Percentiles rank a stretch among this genome's conserved stretches.
These are phyloP conservation scores for Volutella citrinella DNA, from an alignment of 2,329 filamentous ascomycete species.

Conservation along the genomic window DNA sequence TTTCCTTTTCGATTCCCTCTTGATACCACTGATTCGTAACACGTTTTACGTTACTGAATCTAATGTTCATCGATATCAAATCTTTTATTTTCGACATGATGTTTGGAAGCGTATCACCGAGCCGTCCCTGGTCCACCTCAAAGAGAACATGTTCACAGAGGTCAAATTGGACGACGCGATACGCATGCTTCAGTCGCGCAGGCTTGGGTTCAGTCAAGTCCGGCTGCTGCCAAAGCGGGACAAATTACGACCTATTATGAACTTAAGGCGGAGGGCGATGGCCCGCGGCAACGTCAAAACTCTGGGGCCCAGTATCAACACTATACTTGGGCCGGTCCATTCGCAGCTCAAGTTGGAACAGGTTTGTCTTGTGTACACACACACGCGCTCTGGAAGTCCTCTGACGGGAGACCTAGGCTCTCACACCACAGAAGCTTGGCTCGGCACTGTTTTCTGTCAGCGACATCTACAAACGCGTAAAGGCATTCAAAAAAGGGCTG, in stretches of 20 bases:
- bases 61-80: constrained; percentile 69
- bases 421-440: constrained; percentile 62
- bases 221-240: constrained; percentile 77
- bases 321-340: constrained; percentile 67
- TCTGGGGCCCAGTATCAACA: constrained; percentile 41
- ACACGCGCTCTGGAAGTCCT: too few relatives aligned
- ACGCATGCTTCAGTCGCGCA: constrained; percentile 56
- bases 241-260: constrained; percentile 81
- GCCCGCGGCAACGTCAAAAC: constrained; percentile 62
- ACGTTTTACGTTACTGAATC: constrained; percentile 97
- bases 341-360: constrained; percentile 77
- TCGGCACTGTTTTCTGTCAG: constrained; percentile 77
- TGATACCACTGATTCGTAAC: constrained; percentile 80
- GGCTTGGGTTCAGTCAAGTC: constrained; percentile 74
- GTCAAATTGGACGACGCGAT: constrained; percentile 57
- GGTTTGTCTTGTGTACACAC: too few relatives aligned
- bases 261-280: constrained; percentile 66
- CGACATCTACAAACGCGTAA: constrained; percentile 74
- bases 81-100: constrained; percentile 96
- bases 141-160: constrained; percentile 74
- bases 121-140: constrained; percentile 67
- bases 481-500: constrained; percentile 60
- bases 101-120: constrained; percentile 78
- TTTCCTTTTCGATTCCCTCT: constrained; percentile 85
- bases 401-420: too few relatives aligned